phyloP scores from a whole-genome alignment of 1,284 basidiomycete species.

The Ganoderma lucidum region DNA sequence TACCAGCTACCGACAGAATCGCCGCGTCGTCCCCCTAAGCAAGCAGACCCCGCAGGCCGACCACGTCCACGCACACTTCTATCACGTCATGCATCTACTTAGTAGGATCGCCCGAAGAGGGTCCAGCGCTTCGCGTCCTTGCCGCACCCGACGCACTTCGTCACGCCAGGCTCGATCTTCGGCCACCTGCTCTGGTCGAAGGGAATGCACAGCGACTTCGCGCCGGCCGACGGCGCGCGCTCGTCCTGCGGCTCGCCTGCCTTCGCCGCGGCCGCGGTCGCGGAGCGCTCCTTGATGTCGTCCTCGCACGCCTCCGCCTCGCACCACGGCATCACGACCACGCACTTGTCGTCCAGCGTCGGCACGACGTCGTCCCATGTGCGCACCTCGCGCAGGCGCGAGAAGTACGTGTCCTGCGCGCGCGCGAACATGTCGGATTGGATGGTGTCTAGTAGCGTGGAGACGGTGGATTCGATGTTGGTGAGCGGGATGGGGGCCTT shows the following conservation, averaged over 20 bases:
- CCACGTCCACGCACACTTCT: no score
- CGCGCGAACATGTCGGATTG: constrained; percentile 89
- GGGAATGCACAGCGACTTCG: constrained; percentile 97
- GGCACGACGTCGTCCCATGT: constrained; percentile 95
- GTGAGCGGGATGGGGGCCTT: constrained; percentile 81
- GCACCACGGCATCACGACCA: constrained; percentile 96
- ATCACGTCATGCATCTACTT: neutral
- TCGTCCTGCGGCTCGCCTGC: constrained; percentile 82
- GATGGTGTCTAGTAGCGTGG: constrained; percentile 83
- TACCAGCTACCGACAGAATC: neutral
- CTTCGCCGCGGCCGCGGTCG: constrained; percentile 78
- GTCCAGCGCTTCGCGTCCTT: constrained; percentile 92
- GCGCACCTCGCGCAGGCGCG: constrained; percentile 78
- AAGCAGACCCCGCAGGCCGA: neutral
- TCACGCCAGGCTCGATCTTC: neutral
- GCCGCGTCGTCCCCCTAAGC: neutral
- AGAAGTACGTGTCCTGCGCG: constrained; percentile 81
- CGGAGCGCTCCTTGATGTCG: constrained; percentile 96
- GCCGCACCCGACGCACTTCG: constrained; percentile 70
- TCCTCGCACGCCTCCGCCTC: constrained; percentile 95
- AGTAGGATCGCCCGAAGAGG: constrained; percentile 73
- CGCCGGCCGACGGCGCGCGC: constrained; percentile 96
- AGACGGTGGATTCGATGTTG: constrained; percentile 66
- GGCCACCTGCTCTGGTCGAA: constrained; percentile 91
- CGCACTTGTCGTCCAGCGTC: constrained; percentile 88